A percentile compares a stretch with the other conserved stretches of the same genome.
These are phyloP conservation scores for Claviceps sp. DNA, from an alignment of 2,329 filamentous ascomycete species.

Conservation along the genomic window DNA sequence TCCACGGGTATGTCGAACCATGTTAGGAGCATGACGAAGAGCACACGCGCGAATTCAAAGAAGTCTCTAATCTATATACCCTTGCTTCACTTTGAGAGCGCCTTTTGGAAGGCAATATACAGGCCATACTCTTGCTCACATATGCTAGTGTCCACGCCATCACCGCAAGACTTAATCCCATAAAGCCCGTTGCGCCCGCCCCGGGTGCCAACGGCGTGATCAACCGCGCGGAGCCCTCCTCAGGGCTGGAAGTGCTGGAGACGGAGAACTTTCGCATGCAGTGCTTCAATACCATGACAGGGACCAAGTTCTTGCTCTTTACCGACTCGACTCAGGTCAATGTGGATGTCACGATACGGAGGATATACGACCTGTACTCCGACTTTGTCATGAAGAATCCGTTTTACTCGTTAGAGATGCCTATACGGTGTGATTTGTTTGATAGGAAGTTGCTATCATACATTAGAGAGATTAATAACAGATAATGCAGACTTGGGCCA, in stretches of 20 bases:
- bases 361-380: slow-evolving; percentile 86
- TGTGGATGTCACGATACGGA: slow-evolving; percentile 68
- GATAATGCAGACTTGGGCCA: slow-evolving; percentile 15
- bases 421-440: slow-evolving; percentile 87
- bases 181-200: slow-evolving; percentile 25
- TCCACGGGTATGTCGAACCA: slow-evolving; percentile 58
- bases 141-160: slow-evolving; percentile 51
- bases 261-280: slow-evolving; percentile 89
- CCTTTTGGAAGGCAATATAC: background rate
- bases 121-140: slow-evolving; percentile 4
- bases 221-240: slow-evolving; percentile 47
- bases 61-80: too few species aligned
- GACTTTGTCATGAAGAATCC: slow-evolving; percentile 99
- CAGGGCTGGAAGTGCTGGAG: slow-evolving; percentile 85
- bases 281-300: slow-evolving; percentile 90
- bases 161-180: slow-evolving; percentile 47
- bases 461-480: slow-evolving; percentile 58
- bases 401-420: slow-evolving; percentile 97
- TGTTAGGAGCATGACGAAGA: background rate
- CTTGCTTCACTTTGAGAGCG: background rate
- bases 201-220: slow-evolving; percentile 25
- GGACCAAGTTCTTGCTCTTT: slow-evolving; percentile 90
- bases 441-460: slow-evolving; percentile 75
- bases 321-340: slow-evolving; percentile 82
- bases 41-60: background rate